These are phyloP conservation scores for Leccinum solheimii DNA, from an alignment of 1,284 basidiomycete species.

Conservation along the genomic window DNA sequence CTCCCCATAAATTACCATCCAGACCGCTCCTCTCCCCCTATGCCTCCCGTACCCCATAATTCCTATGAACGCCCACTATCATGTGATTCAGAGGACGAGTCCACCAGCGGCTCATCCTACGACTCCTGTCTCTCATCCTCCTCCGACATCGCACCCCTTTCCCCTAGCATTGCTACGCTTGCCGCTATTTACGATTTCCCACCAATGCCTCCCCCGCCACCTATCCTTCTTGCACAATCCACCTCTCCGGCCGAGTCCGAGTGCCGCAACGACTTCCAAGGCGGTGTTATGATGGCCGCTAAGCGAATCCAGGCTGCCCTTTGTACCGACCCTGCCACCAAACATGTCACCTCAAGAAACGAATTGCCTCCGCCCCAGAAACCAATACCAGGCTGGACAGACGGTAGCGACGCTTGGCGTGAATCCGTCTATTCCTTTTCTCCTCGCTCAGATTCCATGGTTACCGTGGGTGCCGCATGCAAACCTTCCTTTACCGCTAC, in stretches of 20 bases:
- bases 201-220: conserved; percentile 52
- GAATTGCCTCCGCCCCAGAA: conserved; percentile 37
- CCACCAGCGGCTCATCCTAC: conserved; percentile 40
- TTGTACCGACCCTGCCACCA: conserved; percentile 40
- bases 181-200: conserved; percentile 56
- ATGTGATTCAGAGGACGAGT: conserved; percentile 43
- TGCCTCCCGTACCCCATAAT: conserved; percentile 43
- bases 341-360: conserved; percentile 28
- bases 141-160: conserved; percentile 29
- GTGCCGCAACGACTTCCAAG: conserved; percentile 44
- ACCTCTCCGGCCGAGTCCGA: conserved; percentile 22
- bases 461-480: conserved; percentile 20
- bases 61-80: conserved; percentile 34
- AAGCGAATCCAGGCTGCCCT: conserved; percentile 53
- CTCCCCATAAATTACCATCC: conserved; percentile 50
- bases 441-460: conserved; percentile 33
- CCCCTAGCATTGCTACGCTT: conserved; percentile 51
- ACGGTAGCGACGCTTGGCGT: conserved; percentile 65
- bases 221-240: conserved; percentile 36
- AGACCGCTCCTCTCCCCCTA: conserved; percentile 40
- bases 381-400: conserved; percentile 67
- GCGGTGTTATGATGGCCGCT: conserved; percentile 70
- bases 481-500: conserved; percentile 48
- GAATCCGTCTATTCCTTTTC: conserved; percentile 53
- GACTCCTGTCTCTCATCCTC: conserved; percentile 40